Conservation (phyloP, 352 stramenopile species). For the Phytophthora foliorum region DNA sequence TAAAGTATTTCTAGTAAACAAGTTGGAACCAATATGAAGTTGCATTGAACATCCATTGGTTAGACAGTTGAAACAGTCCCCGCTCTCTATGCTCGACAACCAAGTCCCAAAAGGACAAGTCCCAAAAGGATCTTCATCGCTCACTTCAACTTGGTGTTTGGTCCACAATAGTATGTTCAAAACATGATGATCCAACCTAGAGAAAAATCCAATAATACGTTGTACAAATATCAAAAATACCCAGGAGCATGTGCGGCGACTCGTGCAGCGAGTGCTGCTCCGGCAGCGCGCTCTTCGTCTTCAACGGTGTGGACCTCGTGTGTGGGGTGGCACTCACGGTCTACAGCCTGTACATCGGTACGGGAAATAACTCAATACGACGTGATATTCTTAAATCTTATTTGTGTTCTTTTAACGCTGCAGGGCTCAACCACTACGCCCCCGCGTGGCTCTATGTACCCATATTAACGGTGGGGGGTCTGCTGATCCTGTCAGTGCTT, state of each 20-base stretch:
- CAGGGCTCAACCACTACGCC: constrained; percentile 71
- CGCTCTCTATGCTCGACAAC: too few relatives aligned
- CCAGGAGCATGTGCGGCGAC: constrained; percentile 52
- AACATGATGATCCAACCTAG: neutral
- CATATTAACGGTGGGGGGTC: constrained; percentile 57
- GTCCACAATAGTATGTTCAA: neutral
- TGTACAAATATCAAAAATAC: too few relatives aligned
- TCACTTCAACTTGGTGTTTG: constrained; percentile 2
- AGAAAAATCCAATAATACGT: neutral
- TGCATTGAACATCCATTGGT: too few relatives aligned
- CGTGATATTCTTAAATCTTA: constrained; percentile 8
- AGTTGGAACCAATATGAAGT: neutral
- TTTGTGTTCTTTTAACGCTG: constrained; percentile 8
- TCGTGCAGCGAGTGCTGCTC: constrained; percentile 60
- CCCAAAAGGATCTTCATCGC: too few relatives aligned
- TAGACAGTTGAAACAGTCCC: too few relatives aligned
- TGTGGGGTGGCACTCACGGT: constrained; percentile 64
- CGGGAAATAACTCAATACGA: neutral
- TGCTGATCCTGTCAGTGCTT: constrained; percentile 56
- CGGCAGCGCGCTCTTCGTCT: constrained; percentile 74
- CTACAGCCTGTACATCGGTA: constrained; percentile 73
- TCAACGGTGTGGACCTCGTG: constrained; percentile 75
- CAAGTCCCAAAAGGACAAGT: too few relatives aligned
- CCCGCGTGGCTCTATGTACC: constrained; percentile 76
- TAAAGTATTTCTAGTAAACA: constrained; percentile 24